phyloP scores from a whole-genome alignment of 805 yeast species.

The Tetrapisispora nanseiensis region DNA sequence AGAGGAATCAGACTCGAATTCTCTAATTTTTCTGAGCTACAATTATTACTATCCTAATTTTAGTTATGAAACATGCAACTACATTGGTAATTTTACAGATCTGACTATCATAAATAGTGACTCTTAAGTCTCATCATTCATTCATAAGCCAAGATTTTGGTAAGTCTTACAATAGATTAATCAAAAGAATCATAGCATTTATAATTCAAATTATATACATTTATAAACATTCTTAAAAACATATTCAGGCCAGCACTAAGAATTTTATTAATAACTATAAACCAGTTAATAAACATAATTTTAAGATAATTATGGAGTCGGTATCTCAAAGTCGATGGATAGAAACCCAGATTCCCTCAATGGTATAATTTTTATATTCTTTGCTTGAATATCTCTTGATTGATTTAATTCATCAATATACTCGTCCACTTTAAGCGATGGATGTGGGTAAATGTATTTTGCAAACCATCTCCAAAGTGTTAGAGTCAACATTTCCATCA shows the following conservation, averaged over 20 bases:
- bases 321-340: conserved; percentile 4
- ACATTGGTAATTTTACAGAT: conserved; percentile 26
- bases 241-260: too few relatives aligned
- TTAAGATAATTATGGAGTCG: conserved; percentile 1
- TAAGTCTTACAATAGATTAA: background rate
- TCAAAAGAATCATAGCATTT: background rate
- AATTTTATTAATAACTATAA: too few relatives aligned
- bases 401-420: background rate
- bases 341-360: conserved; percentile 2
- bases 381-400: background rate
- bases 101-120: background rate
- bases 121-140: too few relatives aligned
- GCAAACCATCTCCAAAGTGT: conserved; percentile 28
- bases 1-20: conserved; percentile 5
- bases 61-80: conserved; percentile 34
- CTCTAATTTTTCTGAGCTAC: conserved; percentile 25
- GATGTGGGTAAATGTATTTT: conserved; percentile 1
- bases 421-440: background rate
- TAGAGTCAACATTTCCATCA: conserved; percentile 32
- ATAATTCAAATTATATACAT: background rate
- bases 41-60: conserved; percentile 12
- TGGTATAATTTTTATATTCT: background rate
- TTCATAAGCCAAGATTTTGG: too few relatives aligned
- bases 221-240: too few relatives aligned
- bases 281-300: too few relatives aligned